Evolutionary conservation across 106 monocot genomes (phyloP).

Genomic region (Allium fistulosum): DNA sequence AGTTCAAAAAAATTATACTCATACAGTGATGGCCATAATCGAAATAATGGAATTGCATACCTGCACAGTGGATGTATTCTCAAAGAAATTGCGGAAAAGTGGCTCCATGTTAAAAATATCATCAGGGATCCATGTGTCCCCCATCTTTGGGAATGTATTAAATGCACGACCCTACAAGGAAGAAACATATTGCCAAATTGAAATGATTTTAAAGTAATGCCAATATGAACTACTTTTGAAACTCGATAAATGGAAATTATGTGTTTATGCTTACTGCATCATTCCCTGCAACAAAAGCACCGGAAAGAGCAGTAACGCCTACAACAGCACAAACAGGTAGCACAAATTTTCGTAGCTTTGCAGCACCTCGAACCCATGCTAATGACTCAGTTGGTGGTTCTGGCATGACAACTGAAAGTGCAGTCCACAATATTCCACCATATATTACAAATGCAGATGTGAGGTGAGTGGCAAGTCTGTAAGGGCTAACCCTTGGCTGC

Average conservation of each 20-base stretch:
- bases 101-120: conserved; percentile 85
- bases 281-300: conserved; percentile 99
- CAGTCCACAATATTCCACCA: conserved; percentile 91
- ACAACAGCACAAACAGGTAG: conserved; percentile 71
- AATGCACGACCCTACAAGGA: conserved; percentile 78
- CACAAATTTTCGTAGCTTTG: conserved; percentile 59
- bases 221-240: not conserved
- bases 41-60: conserved; percentile 21
- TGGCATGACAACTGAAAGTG: conserved; percentile 90
- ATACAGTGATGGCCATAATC: not conserved
- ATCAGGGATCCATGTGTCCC: conserved; percentile 91
- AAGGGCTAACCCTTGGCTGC: conserved; percentile 98
- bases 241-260: not conserved
- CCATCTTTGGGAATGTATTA: conserved; percentile 99
- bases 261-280: conserved; percentile 62
- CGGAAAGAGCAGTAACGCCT: conserved; percentile 87
- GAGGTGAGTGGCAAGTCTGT: conserved; percentile 88
- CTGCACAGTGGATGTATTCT: conserved; percentile 94
- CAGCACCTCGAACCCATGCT: conserved; percentile 67
- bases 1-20: too few relatives aligned
- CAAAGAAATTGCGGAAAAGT: conserved; percentile 82
- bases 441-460: conserved; percentile 96
- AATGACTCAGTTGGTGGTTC: conserved; percentile 74
- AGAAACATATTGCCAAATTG: not conserved
- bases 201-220: not conserved